These are phyloP conservation scores for Coemansia asiatica DNA, from an alignment of 192 early-diverging fungal genomes.

Conservation along the genomic window DNA sequence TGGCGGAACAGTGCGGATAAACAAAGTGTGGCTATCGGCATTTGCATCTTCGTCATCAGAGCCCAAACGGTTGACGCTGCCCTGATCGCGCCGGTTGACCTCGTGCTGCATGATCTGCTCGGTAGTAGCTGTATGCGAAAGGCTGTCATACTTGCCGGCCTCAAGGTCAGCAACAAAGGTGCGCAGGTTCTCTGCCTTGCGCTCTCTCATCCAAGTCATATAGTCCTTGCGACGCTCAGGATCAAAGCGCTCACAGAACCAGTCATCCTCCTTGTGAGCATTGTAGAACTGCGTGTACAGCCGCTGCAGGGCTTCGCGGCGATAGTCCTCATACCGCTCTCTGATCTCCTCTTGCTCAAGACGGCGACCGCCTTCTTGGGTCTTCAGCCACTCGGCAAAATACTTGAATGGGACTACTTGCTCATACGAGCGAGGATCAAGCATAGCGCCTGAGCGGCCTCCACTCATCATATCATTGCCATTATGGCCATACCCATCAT, in stretches of 20 bases:
- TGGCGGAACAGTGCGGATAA: conserved; percentile 80
- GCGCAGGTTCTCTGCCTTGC: conserved; percentile 59
- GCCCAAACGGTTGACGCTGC: conserved; percentile 22
- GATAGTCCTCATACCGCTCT: conserved; percentile 78
- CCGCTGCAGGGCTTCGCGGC: conserved; percentile 69
- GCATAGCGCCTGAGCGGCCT: conserved; percentile 28
- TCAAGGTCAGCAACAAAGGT: conserved; percentile 68
- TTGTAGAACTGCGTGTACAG: conserved; percentile 74
- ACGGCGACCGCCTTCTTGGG: conserved; percentile 59
- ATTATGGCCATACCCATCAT: conserved; percentile 36
- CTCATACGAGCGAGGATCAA: conserved; percentile 76
- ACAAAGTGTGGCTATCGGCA: conserved; percentile 61
- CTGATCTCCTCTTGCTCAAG: conserved; percentile 80
- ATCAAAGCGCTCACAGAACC: conserved; percentile 94
- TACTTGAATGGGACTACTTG: conserved; percentile 75
- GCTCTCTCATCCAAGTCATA: conserved; percentile 52
- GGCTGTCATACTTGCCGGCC: conserved; percentile 70
- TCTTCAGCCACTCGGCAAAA: conserved; percentile 68
- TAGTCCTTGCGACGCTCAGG: conserved; percentile 65
- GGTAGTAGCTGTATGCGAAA: conserved; percentile 28
- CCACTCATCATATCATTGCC: conserved; percentile 34
- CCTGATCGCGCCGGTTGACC: conserved; percentile 41
- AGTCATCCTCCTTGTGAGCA: conserved; percentile 77
- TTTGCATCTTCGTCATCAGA: conserved; percentile 39
- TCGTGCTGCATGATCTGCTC: conserved; percentile 52